Base-by-base conservation (phyloP, 1,139 yeast species). In the Pichia sp. region DNA sequence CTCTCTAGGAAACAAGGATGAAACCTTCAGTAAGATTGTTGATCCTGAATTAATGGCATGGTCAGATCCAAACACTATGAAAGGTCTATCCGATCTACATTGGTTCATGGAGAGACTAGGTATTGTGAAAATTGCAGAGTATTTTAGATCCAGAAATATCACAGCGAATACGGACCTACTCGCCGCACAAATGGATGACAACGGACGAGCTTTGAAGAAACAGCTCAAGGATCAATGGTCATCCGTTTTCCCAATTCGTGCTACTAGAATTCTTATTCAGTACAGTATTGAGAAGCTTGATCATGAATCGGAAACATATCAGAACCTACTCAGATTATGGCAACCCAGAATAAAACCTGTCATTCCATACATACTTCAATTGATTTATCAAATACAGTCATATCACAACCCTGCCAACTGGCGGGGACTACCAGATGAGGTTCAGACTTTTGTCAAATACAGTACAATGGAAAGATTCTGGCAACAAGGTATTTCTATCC, bases 91-190 rank as follows among this genome's bases (percentile, higher is more conserved):
- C 57, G 94, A 91, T 52, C 66, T 93, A 35, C 95, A 86, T 46
- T 88, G 97, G 96, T 93, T 93, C 51, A 88, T 91, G 96, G 97
- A 88, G 58, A 72, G 97, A 50, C 72, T 93, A 39, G 98, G 98
- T 4, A 85, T 93, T 36, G 97, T 87, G 4, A 78, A 78, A 55
- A 91, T 93, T 52, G 95, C 96, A 0, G 82, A 83, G 39, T 93
- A 93, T 54, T 88, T 93, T 60, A 79, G 80, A 46, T 72, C 75
- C 13, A 69, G 97, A 47, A 86, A 85, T 7, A 91, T 88, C 21
- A 72, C 84, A 1, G 86, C 88, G 2, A 62, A 68, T 20, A 81
- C 95, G 1, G 77, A 88, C 55, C 62, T 93, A 38, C 59, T 88
- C 35, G 73, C 76, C 34, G 82, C 93, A 0, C 70, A 74, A 38